Base-by-base conservation (phyloP, 257 asterid species). In the Petunia axillaris region DNA sequence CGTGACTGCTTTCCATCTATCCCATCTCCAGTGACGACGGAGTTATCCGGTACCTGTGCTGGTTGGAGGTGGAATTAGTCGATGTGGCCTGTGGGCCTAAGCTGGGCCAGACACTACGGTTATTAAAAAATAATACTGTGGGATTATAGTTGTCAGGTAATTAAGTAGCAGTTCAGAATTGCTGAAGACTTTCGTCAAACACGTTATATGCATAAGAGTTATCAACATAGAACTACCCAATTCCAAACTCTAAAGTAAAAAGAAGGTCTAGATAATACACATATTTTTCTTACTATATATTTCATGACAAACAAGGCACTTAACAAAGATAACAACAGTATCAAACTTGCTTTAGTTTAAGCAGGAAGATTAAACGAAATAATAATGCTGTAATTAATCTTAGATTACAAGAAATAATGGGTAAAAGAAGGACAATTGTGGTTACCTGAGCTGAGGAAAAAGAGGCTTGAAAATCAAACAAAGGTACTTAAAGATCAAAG, bases 381-480 rank as follows among this genome's bases (percentile, higher is more conserved):
- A 44, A 68, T 44, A 16, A 70, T 70, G 58, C 4, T 6, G 6
- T 50, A 14, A 54, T 54, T 16, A 25, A 54, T 54, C 54, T 8
- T 50, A 50, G 54, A 50, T 3, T 50, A 8, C 14, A 50, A 8
- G 58, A 14, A 25, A 25, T 0, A 16, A 70, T 15, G 43, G 43
- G 7, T 11, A 36, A 63, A 63, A 63, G 44, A 10, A 63, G 15
- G 38, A 4, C 4, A 39, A 68, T 70, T 70, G n/a, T 16, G 40
- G 2, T 46, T 25, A 70, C 59, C 59, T 46, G 77, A 70, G 40
- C 77, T 70, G 59, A 70, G 46, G 59, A 70, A 46, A 70, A 3
- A 46, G n/a, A n/a, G 5, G 9, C 54, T 10, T 65, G 37, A 50
- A 25, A 25, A 25, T 25, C 25, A 25, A 25, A 25, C 25, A 25